These are phyloP conservation scores for Groenewaldozyma sp. DNA, from an alignment of 1,139 yeast species.

Conservation along the genomic window DNA sequence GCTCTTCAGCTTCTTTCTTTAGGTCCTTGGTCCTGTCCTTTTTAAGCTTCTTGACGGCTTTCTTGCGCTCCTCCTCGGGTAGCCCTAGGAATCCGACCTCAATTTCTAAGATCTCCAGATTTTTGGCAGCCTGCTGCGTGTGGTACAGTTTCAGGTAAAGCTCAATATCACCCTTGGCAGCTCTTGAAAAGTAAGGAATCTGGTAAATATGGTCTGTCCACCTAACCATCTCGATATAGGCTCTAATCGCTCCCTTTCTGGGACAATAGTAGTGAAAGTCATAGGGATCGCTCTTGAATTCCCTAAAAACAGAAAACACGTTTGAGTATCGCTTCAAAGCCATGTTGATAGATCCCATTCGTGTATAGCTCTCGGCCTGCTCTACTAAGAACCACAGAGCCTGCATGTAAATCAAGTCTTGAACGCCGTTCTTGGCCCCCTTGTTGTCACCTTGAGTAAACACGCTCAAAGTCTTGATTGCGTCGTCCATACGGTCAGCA, in stretches of 20 bases:
- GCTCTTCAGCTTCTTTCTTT: constrained; percentile 31
- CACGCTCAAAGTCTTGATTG: constrained; percentile 61
- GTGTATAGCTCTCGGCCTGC: constrained; percentile 71
- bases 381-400: constrained; percentile 84
- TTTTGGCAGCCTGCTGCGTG: constrained; percentile 7
- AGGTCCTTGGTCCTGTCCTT: constrained; percentile 35
- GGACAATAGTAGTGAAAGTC: constrained; percentile 93
- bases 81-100: constrained; percentile 19
- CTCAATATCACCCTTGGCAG: constrained; percentile 54
- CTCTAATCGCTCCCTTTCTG: constrained; percentile 84
- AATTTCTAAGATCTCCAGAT: constrained; percentile 14
- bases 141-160: constrained; percentile 42
- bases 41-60: constrained; percentile 32
- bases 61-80: constrained; percentile 27
- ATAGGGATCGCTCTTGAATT: constrained; percentile 72
- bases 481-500: constrained; percentile 70
- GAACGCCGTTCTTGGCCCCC: constrained; percentile 69
- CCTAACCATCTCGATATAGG: constrained; percentile 60
- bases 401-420: constrained; percentile 83
- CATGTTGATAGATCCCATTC: constrained; percentile 48
- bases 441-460: constrained; percentile 83
- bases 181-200: constrained; percentile 63
- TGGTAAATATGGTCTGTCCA: constrained; percentile 76
- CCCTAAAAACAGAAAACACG: constrained; percentile 57
- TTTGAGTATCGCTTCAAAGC: constrained; percentile 73